Evolutionary conservation across 192 early-diverging fungal species (phyloP), one percentile per base, ranked within the genome.

Genomic region (Cetraspora pellucida): DNA sequence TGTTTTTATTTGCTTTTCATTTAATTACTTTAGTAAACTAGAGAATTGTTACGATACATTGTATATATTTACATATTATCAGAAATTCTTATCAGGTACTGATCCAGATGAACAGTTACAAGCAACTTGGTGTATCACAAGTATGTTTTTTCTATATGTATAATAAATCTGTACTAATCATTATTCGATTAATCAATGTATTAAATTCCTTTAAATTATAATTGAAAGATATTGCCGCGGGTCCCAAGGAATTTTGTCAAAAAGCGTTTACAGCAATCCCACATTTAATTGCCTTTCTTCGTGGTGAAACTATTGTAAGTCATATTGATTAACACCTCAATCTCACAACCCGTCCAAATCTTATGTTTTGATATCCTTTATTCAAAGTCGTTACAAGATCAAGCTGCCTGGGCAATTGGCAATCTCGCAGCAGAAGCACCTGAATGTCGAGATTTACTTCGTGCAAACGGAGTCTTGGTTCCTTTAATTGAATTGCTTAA

Each of bases 351-450:
- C 13, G 0, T n/a, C n/a, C n/a, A 55, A 55, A n/a, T n/a, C 6
- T 16, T 55, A n/a, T 9, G 52, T 55, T 55, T 16, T 21, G 7
- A 55, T 19, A 55, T 16, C 17, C 11, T 60, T 57, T 8, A 50
- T 46, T 46, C 54, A 27, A 77, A 85, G 76, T 89, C 93, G 75
- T 87, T 98, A 31, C 85, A 87, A 28, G 95, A 98, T 76, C 93
- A 96, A 78, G 92, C 94, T 28, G 94, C 93, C 7, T 96, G 95
- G 93, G 94, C 96, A 5, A 80, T 98, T 4, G 97, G 97, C 8
- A 97, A 98, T 78, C 91, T 98, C 87, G 97, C 97, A 0, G 94
- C 93, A 0, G 96, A 98, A 81, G 88, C 85, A 23, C 87, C 92
- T 17, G 73, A 84, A 8, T 93, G 88, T 76, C 86, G 96, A 65